Evolutionary conservation across 768 basidiomycete genomes (phyloP).

Genomic region (Panellus pusillus): DNA sequence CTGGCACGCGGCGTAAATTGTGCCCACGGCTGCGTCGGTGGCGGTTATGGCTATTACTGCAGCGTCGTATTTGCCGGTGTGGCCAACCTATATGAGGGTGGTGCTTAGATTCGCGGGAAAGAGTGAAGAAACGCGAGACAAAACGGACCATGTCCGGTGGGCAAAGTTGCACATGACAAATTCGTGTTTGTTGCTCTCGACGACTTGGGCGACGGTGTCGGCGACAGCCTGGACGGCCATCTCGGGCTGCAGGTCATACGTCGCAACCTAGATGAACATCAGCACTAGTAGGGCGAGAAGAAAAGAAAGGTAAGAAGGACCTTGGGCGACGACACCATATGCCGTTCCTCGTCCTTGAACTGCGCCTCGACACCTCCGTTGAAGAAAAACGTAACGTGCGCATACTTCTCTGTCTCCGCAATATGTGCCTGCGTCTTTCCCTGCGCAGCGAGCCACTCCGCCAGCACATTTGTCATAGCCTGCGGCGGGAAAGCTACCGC

Average conservation of each 20-base stretch:
- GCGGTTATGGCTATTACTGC: conserved; percentile 84
- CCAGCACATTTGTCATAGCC: conserved; percentile 89
- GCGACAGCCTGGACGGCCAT: conserved; percentile 93
- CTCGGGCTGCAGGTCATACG: conserved; percentile 86
- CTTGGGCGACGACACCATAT: conserved; percentile 89
- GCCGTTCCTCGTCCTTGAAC: conserved; percentile 76
- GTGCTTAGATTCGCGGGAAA: not conserved
- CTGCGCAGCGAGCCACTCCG: conserved; percentile 84
- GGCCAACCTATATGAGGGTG: conserved; percentile 64
- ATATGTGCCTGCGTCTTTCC: conserved; percentile 85
- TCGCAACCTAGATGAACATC: conserved; percentile 43
- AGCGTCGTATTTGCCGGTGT: conserved; percentile 89
- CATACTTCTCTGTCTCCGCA: conserved; percentile 94
- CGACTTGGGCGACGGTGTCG: conserved; percentile 84
- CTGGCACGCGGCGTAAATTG: conserved; percentile 82
- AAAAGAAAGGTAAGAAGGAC: conserved; percentile 37
- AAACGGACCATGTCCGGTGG: conserved; percentile 83
- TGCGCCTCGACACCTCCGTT: conserved; percentile 96
- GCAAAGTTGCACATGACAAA: conserved; percentile 99
- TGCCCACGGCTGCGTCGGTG: conserved; percentile 90
- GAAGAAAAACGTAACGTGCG: conserved; percentile 97
- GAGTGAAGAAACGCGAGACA: not conserved
- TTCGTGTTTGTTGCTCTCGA: conserved; percentile 67
- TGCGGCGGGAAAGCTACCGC: conserved; percentile 95
- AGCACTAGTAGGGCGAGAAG: not conserved